phyloP scores from a whole-genome alignment of 306 rosid genomes.

The Nissolia schottii region DNA sequence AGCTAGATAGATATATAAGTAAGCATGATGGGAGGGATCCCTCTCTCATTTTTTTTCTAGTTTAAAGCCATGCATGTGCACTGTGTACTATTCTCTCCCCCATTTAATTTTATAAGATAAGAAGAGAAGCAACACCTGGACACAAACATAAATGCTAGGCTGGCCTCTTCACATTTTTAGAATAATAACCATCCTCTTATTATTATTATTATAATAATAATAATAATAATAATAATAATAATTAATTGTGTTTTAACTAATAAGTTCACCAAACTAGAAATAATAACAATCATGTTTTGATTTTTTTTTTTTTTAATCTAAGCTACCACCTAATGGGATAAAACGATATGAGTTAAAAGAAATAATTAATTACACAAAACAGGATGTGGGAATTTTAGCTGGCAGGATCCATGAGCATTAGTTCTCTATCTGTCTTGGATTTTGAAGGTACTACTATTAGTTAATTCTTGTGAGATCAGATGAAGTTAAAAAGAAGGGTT shows the following conservation, averaged over 20 bases:
- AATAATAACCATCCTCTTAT: background rate
- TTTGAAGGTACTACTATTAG: background rate
- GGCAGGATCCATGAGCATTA: constrained; percentile 9
- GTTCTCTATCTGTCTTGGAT: background rate
- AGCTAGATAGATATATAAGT: constrained; percentile 26
- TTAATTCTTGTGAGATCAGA: background rate
- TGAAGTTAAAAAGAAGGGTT: background rate
- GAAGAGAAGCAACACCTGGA: constrained; percentile 7
- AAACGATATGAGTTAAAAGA: background rate
- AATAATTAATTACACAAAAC: background rate
- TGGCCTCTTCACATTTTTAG: constrained; percentile 21
- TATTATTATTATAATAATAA: background rate
- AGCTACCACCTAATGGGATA: background rate
- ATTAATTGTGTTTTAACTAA: background rate
- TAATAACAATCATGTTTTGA: constrained; percentile 3
- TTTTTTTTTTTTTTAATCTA: no score
- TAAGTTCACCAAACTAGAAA: background rate
- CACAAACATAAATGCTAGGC: constrained; percentile 26
- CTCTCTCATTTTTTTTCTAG: constrained; percentile 34
- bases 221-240: no score
- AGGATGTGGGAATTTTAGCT: constrained; percentile 3
- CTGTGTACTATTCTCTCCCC: constrained; percentile 38
- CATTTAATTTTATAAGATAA: constrained; percentile 16
- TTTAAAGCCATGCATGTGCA: constrained; percentile 57
- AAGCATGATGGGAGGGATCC: constrained; percentile 34